Base-by-base conservation (phyloP, 371 early-diverging fungal genomes). In the Mucor velutinosus region DNA sequence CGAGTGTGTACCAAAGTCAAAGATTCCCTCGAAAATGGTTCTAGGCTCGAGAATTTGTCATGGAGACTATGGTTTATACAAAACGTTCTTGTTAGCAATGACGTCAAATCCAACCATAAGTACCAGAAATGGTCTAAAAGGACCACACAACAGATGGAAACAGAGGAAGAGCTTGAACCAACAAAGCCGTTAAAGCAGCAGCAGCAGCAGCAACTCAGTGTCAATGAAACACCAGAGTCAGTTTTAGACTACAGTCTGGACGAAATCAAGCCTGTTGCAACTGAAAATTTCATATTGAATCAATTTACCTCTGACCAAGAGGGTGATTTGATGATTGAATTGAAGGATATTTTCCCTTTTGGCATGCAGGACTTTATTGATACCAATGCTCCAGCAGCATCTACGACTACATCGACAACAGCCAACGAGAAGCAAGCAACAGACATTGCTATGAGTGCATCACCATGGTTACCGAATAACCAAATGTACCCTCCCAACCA, bases 51-150 rank as follows among this genome's bases (percentile, higher is more conserved):
- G 72, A 95, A 95, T 74, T 83, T 95, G 65, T 89, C 93, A 12
- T 95, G 96, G 96, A 81, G 96, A 33, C 77, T 95, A 47, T 93
- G 94, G 94, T 90, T 92, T 66, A 81, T 93, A 69, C 92, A 92
- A 45, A 85, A 92, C 65, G 79, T 86, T 25, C 77, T 86, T 66
- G 73, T 70, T 8, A 60, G 62, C 19, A 65, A 72, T 49, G 69
- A 69, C 47, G 65, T 60, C 47, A 74, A 67, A 64, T 30, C 56
- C 56, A 67, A 33, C 32, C 35, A 41, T 27, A 61, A 62, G 27
- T 29, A 29, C n/a, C 32, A 17, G 47, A 58, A 35, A 55, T 45
- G 29, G 53, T 49, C 69, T 23, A 59, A 15, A 23, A 30, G 27
- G 10, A 43, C 66, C 49, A 65, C 58, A 30, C 47, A 60, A 51